Evolutionary conservation across 805 yeast species (phyloP).

Genomic region (Metschnikowia cubensis): DNA sequence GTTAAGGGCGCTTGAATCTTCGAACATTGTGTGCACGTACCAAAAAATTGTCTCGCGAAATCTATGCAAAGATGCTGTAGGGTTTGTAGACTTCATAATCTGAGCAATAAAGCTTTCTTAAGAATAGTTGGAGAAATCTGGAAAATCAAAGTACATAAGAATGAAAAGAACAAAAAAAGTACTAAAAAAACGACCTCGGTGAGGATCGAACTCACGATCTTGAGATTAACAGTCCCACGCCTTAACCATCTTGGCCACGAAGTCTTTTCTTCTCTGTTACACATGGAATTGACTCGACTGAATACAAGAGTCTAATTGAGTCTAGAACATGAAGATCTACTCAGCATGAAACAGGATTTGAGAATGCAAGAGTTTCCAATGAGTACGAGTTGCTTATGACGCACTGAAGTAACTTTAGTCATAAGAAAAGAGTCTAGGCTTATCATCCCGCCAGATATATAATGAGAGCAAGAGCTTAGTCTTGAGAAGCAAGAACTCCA

Average conservation of each 20-base stretch:
- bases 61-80: not conserved
- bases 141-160: not conserved
- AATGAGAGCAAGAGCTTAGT: too few relatives aligned
- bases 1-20: not conserved
- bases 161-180: not conserved
- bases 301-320: not conserved
- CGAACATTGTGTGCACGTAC: not conserved
- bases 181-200: conserved; percentile 14
- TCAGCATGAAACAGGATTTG: not conserved
- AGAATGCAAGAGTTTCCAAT: too few relatives aligned
- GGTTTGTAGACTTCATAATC: not conserved
- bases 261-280: conserved; percentile 1
- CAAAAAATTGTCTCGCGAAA: not conserved
- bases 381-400: too few relatives aligned
- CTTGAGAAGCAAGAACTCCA: too few relatives aligned
- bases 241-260: conserved; percentile 20
- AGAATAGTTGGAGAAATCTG: too few relatives aligned
- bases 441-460: too few relatives aligned
- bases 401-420: too few relatives aligned
- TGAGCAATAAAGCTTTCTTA: not conserved
- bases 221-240: conserved; percentile 19
- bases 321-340: not conserved
- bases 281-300: not conserved
- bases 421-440: too few relatives aligned
- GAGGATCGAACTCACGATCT: conserved; percentile 20